Percentiles rank a stretch among this genome's conserved stretches.
phyloP scores from a whole-genome alignment of 768 basidiomycete genomes.

The Mycena rebaudengoi region DNA sequence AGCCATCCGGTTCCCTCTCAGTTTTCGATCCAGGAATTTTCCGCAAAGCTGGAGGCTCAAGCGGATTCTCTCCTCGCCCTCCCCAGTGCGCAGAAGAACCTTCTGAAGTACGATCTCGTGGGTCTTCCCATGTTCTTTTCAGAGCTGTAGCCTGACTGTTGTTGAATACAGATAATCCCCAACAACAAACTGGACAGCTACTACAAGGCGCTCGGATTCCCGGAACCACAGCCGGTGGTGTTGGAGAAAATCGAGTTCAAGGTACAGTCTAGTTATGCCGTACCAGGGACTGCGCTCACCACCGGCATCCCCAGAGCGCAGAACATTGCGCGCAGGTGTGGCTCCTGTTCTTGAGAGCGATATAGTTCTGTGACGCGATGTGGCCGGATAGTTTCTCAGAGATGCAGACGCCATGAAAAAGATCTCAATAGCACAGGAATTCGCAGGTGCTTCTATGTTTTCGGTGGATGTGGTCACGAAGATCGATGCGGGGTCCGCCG shows the following conservation, averaged over 20 bases:
- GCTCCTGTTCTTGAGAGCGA: constrained; percentile 1
- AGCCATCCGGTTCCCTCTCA: neutral
- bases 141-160: neutral
- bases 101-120: neutral
- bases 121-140: neutral
- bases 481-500: neutral
- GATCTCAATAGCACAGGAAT: neutral
- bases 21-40: neutral
- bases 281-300: neutral
- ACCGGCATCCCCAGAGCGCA: neutral
- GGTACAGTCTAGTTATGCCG: neutral
- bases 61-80: neutral
- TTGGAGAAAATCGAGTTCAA: neutral
- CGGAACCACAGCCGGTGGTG: constrained; percentile 1
- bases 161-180: neutral
- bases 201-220: constrained; percentile 4
- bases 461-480: neutral
- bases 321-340: neutral
- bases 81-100: neutral
- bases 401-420: neutral
- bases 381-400: neutral
- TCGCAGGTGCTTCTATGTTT: neutral
- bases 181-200: constrained; percentile 5
- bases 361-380: neutral
- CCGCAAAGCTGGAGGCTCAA: neutral